Base-by-base conservation (phyloP, 495 filamentous ascomycete species). In the Thermochaetoides thermophila region DNA sequence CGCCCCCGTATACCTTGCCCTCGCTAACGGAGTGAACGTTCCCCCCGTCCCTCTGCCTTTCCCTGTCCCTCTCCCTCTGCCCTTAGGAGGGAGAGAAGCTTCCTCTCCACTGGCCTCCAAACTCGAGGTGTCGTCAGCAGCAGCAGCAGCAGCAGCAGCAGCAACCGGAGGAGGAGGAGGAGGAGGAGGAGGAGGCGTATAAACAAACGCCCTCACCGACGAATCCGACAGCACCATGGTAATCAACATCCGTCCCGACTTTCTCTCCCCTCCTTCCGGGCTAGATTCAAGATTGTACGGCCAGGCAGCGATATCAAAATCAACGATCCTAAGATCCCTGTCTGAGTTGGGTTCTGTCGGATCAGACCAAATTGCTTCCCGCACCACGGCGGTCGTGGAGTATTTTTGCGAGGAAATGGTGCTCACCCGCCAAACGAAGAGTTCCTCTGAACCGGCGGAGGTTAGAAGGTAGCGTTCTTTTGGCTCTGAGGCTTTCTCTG, bases 371-470 rank as follows among this genome's bases (percentile, higher is more conserved):
- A 60, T 53, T 0, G 72, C 73, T 43, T 83, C 72, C 39, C 76
- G 70, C 3, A 75, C 60, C 3, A 78, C 71, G 24, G 52, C 61
- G 18, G 57, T 50, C 21, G 19, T 74, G 63, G 26, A 77, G 29
- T 37, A 73, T 59, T 37, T 72, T 51, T 10, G 1, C 6, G 21
- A 54, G 41, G 27, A 66, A 8, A 85, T 50, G 1, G 34, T 44
- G 1, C 59, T 53, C 8, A 93, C 47, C 20, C 69, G 63, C 86
- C 87, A 97, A 17, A 87, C 69, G 35, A 72, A 87, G 39, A 96
- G 77, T 46, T 96, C 91, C 44, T 93, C 87, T 35, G 71, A 76
- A 0, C 82, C 89, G 9, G 73, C 84, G 41, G 80, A 82, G 34
- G 79, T 89, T 48, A 96, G 78, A 7, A 99, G 64, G 46, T 73